Base-by-base conservation (phyloP, 768 basidiomycete genomes). In the Boletus rubescentipes region DNA sequence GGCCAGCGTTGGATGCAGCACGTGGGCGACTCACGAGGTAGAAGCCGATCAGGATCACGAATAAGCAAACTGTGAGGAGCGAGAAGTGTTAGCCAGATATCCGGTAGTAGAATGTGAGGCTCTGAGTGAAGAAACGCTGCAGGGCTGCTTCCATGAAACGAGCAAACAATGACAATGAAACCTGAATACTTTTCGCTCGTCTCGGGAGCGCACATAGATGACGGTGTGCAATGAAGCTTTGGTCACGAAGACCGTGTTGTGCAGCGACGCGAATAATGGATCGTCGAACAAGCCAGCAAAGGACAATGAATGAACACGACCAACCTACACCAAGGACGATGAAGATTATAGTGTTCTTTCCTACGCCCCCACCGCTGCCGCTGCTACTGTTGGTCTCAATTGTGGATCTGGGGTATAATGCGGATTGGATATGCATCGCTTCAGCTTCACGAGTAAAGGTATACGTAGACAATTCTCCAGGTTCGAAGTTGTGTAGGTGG, bases 11-110 rank as follows among this genome's bases (percentile, higher is more conserved):
- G 42, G 37, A 18, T 32, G 45, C 49, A 6, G 23, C 52, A 42
- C 47, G 60, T 29, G 37, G 51, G 38, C 58, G 61, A 41, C 60
- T 60, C 47, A 70, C 68, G 46, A 61, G 37, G 49, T 57, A 67
- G 59, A 70, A 69, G 18, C 68, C 69, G 21, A 59, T 43, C 47
- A 69, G 37, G 29, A 70, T 59, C 14, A 59, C 35, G 23, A 61
- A 21, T 16, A 70, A 55, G 37, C 65, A 67, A 11, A 59, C 68
- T 70, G 47, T 18, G 15, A 16, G 16, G 35, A 29, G 35, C 20
- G n/a, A 53, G 20, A 35, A 10, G 35, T 2, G 34, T 67, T 39
- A 67, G 66, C 36, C n/a, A 55, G 35, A 49, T 18, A 15, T 18
- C 18, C 26, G 11, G 10, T 23, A 42, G 18, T 14, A 31, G 26